phyloP scores from a whole-genome alignment of 345 rosid species.

The Eucalyptus guilfoylei region DNA sequence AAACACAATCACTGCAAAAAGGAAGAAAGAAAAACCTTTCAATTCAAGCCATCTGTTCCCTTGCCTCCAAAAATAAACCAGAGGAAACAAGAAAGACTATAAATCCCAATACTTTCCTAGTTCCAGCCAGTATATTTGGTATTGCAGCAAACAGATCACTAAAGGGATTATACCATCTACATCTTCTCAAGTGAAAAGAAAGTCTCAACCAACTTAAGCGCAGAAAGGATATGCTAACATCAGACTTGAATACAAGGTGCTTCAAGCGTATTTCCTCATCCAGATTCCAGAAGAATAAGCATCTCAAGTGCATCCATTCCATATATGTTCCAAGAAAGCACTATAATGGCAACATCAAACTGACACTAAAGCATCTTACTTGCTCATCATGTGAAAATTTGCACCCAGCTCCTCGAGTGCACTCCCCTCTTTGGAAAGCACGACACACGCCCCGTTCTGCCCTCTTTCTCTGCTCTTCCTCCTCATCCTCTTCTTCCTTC shows the following conservation, averaged over 20 bases:
- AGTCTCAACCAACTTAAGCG: background rate
- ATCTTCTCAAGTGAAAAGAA: background rate
- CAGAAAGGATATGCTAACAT: background rate
- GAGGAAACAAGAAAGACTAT: background rate
- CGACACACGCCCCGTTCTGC: conserved; percentile 93
- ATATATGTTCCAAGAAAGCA: background rate
- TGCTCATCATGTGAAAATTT: conserved; percentile 83
- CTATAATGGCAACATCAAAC: background rate
- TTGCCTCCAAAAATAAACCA: background rate
- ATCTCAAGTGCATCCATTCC: background rate
- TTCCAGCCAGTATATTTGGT: background rate
- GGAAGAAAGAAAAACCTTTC: background rate
- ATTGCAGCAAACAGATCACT: background rate
- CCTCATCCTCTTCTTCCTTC: conserved; percentile 91
- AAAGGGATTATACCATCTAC: background rate
- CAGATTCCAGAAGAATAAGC: background rate
- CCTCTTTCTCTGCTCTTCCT: conserved; percentile 44
- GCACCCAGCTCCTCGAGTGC: conserved; percentile 81
- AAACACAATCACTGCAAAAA: background rate
- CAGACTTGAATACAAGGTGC: background rate
- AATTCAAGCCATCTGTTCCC: background rate
- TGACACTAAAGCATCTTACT: conserved; percentile 20
- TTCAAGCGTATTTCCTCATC: background rate
- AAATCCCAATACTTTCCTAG: background rate
- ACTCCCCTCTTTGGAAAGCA: conserved; percentile 93